Evolutionary conservation across 352 stramenopile species (phyloP).

Genomic region (Discostella stelligera): DNA sequence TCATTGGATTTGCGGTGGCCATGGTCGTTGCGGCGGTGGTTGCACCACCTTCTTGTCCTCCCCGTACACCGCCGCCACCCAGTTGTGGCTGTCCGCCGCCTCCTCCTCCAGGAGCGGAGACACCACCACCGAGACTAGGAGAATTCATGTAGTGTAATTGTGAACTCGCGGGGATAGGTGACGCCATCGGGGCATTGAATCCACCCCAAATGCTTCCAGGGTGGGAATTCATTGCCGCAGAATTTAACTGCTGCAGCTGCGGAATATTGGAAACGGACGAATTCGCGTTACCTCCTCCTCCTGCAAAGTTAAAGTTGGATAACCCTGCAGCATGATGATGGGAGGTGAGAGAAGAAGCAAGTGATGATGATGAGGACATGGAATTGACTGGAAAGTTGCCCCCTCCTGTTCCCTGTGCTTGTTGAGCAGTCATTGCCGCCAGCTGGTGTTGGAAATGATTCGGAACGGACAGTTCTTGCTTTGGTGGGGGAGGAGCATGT

Average conservation of each 20-base stretch:
- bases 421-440: neutral
- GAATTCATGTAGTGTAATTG: neutral
- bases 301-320: neutral
- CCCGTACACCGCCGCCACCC: neutral
- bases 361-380: neutral
- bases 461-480: neutral
- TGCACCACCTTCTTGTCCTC: neutral
- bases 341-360: neutral
- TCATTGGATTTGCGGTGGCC: slow-evolving; percentile 1
- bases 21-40: neutral
- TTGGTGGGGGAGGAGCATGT: neutral
- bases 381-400: no score
- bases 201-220: neutral
- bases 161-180: neutral
- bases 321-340: no score
- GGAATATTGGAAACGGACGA: neutral
- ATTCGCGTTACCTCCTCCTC: neutral
- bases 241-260: neutral
- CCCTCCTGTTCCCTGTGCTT: neutral
- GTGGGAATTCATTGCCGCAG: neutral
- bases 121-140: neutral
- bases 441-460: neutral
- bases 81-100: neutral
- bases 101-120: neutral
- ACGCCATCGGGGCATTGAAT: neutral